Conservation (phyloP, 192 early-diverging fungal genomes). For the Mortierella hygrophila region DNA sequence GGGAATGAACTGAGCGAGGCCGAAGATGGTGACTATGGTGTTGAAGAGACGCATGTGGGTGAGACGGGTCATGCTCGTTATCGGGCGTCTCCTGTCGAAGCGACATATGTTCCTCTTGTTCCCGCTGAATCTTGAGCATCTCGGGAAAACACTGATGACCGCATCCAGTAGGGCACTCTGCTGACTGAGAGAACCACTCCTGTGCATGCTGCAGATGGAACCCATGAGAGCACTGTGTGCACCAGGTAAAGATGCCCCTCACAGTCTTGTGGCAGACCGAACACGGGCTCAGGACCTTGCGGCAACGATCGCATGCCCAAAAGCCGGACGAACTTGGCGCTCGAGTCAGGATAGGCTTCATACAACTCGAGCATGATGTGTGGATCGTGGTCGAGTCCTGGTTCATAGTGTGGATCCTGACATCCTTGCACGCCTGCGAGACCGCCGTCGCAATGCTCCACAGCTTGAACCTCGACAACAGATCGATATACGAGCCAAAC, state of each 20-base stretch:
- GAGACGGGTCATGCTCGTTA: conserved; percentile 14
- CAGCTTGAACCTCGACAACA: conserved; percentile 78
- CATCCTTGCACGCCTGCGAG: conserved; percentile 62
- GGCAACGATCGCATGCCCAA: conserved; percentile 81
- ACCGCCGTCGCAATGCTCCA: conserved; percentile 76
- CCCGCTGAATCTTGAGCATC: conserved; percentile 51
- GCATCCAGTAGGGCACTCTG: conserved; percentile 82
- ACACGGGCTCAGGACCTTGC: conserved; percentile 70
- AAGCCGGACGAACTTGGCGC: conserved; percentile 52
- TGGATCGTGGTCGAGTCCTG: conserved; percentile 82
- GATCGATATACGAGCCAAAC: conserved; percentile 79
- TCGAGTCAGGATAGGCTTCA: conserved; percentile 66
- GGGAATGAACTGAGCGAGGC: conserved; percentile 5
- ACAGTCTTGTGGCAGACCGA: conserved; percentile 81
- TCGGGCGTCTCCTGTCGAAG: conserved; percentile 17
- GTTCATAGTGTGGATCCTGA: conserved; percentile 37
- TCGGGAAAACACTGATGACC: conserved; percentile 74
- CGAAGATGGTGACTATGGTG: conserved; percentile 6
- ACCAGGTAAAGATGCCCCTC: conserved; percentile 82
- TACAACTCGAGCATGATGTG: conserved; percentile 76
- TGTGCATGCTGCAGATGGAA: conserved; percentile 80
- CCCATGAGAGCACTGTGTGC: conserved; percentile 85
- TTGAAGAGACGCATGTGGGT: background rate
- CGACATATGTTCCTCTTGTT: conserved; percentile 37
- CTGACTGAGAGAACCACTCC: conserved; percentile 74